A percentile compares a stretch with the other conserved stretches of the same genome.
Conservation (phyloP, 2,329 filamentous ascomycete species). For the Truncatella angustata region DNA sequence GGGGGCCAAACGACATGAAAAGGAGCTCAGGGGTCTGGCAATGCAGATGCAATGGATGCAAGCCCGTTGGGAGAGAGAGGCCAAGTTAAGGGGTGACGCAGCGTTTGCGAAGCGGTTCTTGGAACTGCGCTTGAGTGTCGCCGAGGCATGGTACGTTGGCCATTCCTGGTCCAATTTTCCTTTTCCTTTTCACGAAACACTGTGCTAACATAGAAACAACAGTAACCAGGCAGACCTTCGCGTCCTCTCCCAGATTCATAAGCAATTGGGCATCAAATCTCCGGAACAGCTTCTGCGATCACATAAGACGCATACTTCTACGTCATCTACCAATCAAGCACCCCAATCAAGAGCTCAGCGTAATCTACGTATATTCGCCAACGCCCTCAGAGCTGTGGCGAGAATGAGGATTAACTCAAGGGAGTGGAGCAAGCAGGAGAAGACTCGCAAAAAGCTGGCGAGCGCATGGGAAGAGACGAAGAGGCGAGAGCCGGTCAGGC, state of each 20-base stretch:
- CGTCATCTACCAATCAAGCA: conserved; percentile 14
- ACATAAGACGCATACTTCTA: conserved; percentile 35
- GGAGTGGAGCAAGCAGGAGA: conserved; percentile 52
- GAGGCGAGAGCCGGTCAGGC: conserved; percentile 8
- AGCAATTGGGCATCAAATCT: conserved; percentile 43
- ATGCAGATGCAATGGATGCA: conserved; percentile 92
- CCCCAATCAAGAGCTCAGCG: conserved; percentile 10
- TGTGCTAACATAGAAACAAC: conserved; percentile 27
- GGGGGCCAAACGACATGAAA: conserved; percentile 67
- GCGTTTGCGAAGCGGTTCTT: conserved; percentile 87
- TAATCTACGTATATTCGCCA: conserved; percentile 44
- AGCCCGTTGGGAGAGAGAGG: conserved; percentile 76
- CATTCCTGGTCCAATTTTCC: conserved; percentile 9
- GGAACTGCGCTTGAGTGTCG: conserved; percentile 74
- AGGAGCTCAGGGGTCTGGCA: conserved; percentile 76
- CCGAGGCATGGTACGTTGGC: conserved; percentile 87
- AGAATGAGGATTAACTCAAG: conserved; percentile 47
- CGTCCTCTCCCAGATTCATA: conserved; percentile 80
- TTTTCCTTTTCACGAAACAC: neutral
- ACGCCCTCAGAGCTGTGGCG: conserved; percentile 51
- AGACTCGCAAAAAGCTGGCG: conserved; percentile 45
- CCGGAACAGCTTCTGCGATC: conserved; percentile 25
- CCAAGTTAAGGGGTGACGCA: conserved; percentile 74
- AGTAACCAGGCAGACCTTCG: conserved; percentile 92
- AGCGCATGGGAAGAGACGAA: conserved; percentile 41